Evolutionary conservation across 768 basidiomycete genomes (phyloP), one percentile per base, ranked within the genome.

Genomic region (Cystobasidium onofrii): DNA sequence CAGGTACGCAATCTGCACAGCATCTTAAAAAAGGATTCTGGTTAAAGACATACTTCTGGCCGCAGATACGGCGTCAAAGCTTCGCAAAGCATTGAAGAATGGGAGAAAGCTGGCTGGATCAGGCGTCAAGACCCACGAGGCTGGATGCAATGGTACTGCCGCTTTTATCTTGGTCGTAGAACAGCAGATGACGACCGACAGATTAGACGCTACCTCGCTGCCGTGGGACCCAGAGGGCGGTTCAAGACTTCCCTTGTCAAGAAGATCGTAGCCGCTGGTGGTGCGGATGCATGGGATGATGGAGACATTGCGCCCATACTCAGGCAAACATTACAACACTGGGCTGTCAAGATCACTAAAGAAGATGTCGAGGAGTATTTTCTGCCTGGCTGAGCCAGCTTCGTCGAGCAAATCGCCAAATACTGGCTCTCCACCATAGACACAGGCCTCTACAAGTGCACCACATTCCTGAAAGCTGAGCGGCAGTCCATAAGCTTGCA

Each of bases 131-230:
- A 76, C 29, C 77, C 77, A 4, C 62, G 77, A 34, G 77, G 77
- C 0, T 77, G 77, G 77, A 34, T 70, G 34, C 75, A 77, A 64
- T 77, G 77, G 77, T 77, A 77, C 71, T 75, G 39, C 27, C 73
- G 70, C 0, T 77, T 77, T 54, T 77, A 62, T 27, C 63, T 72
- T 9, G 77, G 77, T 13, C 20, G 69, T 9, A 52, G 69, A 36
- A 71, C 69, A 23, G 46, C 52, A 6, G 69, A 71, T 34, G 69
- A 71, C 29, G 69, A 71, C 17, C 23, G 69, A 20, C 69, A 71
- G 29, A 71, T 71, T 20, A 31, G 55, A 27, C 54, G 69, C 1
- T 71, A 60, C 27, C 55, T 71, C 20, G 6, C 52, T 17, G 69
- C 69, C 1, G 69, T 71, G 20, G 69, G 69, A 2, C 69, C 69